A percentile compares a stretch with the other conserved stretches of the same genome.
Conservation (phyloP, 371 early-diverging fungal species). For the Mucor racemosus region DNA sequence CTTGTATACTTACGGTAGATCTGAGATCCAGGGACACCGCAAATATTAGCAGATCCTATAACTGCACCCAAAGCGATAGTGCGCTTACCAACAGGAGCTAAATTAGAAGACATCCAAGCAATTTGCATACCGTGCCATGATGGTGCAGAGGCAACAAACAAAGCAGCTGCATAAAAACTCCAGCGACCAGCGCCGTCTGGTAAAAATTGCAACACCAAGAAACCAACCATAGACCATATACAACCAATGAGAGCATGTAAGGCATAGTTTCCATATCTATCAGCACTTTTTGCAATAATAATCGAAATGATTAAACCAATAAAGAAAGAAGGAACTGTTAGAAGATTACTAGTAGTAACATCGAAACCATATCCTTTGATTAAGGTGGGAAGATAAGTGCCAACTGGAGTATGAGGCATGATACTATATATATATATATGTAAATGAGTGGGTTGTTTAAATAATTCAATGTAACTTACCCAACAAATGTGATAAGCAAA, state of each 20-base stretch:
- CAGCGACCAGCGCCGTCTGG: slow-evolving; percentile 44
- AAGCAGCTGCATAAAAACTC: slow-evolving; percentile 35
- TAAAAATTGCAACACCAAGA: slow-evolving; percentile 42
- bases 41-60: slow-evolving; percentile 51
- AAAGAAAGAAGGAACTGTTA: slow-evolving; percentile 58
- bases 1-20: slow-evolving; percentile 32
- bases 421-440: slow-evolving; percentile 30
- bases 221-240: slow-evolving; percentile 46
- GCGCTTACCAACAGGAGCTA: slow-evolving; percentile 55
- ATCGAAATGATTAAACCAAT: slow-evolving; percentile 48
- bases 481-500: slow-evolving; percentile 38
- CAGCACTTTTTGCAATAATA: slow-evolving; percentile 47
- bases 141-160: slow-evolving; percentile 29
- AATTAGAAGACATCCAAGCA: slow-evolving; percentile 58
- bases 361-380: slow-evolving; percentile 56
- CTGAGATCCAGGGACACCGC: slow-evolving; percentile 47
- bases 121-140: slow-evolving; percentile 59
- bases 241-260: slow-evolving; percentile 49
- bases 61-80: slow-evolving; percentile 50
- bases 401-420: slow-evolving; percentile 47
- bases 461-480: neutral
- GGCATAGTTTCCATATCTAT: slow-evolving; percentile 46
- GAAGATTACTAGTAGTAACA: slow-evolving; percentile 53
- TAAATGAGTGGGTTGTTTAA: too few species aligned
- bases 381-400: slow-evolving; percentile 55